These are phyloP conservation scores for Diplodia scrobiculata DNA, from an alignment of 2,329 filamentous ascomycete species.

Conservation along the genomic window DNA sequence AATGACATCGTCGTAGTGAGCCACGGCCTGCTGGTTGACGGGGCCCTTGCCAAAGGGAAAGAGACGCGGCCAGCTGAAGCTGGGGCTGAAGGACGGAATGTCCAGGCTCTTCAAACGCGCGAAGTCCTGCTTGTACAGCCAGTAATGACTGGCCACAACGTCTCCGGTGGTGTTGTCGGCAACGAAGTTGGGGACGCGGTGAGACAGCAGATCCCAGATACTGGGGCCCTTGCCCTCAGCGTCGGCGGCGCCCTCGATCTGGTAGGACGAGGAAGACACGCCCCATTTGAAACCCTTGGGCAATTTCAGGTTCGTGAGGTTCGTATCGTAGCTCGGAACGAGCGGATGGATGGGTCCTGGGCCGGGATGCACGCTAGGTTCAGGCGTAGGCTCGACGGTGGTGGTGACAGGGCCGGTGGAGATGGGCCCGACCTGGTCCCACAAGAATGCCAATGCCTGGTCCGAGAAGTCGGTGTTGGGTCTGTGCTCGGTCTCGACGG, in stretches of 20 bases:
- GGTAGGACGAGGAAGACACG: constrained; percentile 46
- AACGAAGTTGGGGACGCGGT: constrained; percentile 47
- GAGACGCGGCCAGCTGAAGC: constrained; percentile 46
- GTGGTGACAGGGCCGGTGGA: constrained; percentile 48
- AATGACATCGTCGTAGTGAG: constrained; percentile 48
- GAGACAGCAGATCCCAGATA: constrained; percentile 51
- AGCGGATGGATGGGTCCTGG: constrained; percentile 47
- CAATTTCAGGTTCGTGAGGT: constrained; percentile 44
- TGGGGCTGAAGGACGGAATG: constrained; percentile 41
- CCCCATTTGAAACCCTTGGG: constrained; percentile 50
- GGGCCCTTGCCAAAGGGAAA: constrained; percentile 46
- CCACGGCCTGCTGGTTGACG: constrained; percentile 42
- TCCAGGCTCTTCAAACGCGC: constrained; percentile 43
- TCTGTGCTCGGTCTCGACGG: background rate
- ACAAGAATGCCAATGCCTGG: constrained; percentile 51
- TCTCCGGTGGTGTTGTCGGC: constrained; percentile 48
- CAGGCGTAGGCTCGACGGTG: constrained; percentile 49
- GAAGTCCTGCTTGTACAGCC: constrained; percentile 50
- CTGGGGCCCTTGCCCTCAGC: constrained; percentile 49
- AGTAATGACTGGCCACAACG: constrained; percentile 48
- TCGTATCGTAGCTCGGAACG: constrained; percentile 42
- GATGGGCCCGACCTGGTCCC: constrained; percentile 51
- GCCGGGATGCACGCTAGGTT: constrained; percentile 46
- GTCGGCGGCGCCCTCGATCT: constrained; percentile 50
- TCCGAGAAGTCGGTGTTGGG: constrained; percentile 48